Conservation (phyloP, 2,329 filamentous ascomycete species). For the Mariannaea sp. region DNA sequence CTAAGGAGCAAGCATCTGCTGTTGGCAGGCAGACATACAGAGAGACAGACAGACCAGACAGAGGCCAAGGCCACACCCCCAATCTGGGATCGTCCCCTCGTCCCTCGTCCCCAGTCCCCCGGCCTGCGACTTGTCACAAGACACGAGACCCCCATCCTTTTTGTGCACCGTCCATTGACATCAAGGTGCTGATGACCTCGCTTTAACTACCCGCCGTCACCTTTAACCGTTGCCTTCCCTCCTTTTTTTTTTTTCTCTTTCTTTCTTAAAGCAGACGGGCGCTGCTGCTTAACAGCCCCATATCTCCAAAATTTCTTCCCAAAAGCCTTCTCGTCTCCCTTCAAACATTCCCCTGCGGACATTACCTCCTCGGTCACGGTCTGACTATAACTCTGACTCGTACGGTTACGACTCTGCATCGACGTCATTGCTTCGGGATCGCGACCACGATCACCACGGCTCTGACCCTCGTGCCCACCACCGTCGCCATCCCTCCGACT, state of each 20-base stretch:
- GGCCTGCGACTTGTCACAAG: slow-evolving; percentile 39
- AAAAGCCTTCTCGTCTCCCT: slow-evolving; percentile 68
- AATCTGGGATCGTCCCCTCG: slow-evolving; percentile 22
- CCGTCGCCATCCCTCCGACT: slow-evolving; percentile 46
- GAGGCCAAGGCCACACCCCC: too few relatives aligned
- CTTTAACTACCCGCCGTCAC: slow-evolving; percentile 29
- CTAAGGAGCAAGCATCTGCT: slow-evolving; percentile 16
- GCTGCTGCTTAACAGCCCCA: slow-evolving; percentile 79
- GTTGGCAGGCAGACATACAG: slow-evolving; percentile 19
- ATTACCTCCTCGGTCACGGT: slow-evolving; percentile 55
- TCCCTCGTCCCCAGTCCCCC: slow-evolving; percentile 5
- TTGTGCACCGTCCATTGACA: slow-evolving; percentile 30
- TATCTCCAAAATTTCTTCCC: slow-evolving; percentile 83
- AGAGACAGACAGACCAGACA: too few relatives aligned
- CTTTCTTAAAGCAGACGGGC: slow-evolving; percentile 68
- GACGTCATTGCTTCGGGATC: slow-evolving; percentile 45
- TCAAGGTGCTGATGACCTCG: slow-evolving; percentile 40
- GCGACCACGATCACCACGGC: slow-evolving; percentile 55
- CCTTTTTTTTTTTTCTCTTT: slow-evolving; percentile 45
- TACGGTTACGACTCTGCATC: slow-evolving; percentile 49
- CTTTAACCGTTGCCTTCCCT: slow-evolving; percentile 39
- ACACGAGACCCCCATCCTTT: slow-evolving; percentile 40
- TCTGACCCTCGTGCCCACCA: slow-evolving; percentile 48
- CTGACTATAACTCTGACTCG: slow-evolving; percentile 42
- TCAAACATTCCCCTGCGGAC: slow-evolving; percentile 89